phyloP scores from a whole-genome alignment of 306 rosid species.

The Astragalus membranaceus region DNA sequence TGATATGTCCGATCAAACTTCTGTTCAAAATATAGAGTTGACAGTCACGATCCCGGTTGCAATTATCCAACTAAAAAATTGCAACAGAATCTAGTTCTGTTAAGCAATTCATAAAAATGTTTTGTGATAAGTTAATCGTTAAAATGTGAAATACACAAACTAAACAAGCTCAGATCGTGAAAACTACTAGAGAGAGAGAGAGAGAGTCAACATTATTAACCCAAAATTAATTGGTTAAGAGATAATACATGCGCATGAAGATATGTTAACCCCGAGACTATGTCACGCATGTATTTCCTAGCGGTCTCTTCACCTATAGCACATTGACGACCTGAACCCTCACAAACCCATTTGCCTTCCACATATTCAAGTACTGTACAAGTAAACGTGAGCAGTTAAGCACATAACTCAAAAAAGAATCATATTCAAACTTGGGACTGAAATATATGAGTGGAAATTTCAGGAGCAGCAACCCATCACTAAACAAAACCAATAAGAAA shows the following conservation, averaged over 20 bases:
- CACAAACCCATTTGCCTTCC: slow-evolving; percentile 97
- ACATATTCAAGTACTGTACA: slow-evolving; percentile 91
- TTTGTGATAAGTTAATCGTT: background rate
- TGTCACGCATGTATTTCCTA: slow-evolving; percentile 81
- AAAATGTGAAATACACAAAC: background rate
- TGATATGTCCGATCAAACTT: background rate
- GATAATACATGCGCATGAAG: slow-evolving; percentile 92
- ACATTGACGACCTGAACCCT: slow-evolving; percentile 73
- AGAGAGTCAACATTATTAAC: background rate
- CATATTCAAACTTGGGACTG: slow-evolving; percentile 4
- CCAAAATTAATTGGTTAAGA: slow-evolving; percentile 22
- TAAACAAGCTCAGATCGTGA: background rate
- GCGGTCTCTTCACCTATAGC: slow-evolving; percentile 73
- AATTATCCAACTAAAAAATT: background rate
- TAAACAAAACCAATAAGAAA: slow-evolving; percentile 15
- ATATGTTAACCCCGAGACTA: slow-evolving; percentile 84
- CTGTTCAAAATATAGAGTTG: no score
- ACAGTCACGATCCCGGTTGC: background rate
- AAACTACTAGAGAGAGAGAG: background rate
- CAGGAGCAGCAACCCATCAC: background rate
- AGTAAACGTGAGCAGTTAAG: slow-evolving; percentile 20
- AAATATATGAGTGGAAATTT: background rate
- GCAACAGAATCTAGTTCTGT: background rate
- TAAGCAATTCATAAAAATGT: background rate
- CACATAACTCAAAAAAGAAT: background rate